phyloP scores from a whole-genome alignment of 2,329 filamentous ascomycete species.

The Leptodontidium sp. region DNA sequence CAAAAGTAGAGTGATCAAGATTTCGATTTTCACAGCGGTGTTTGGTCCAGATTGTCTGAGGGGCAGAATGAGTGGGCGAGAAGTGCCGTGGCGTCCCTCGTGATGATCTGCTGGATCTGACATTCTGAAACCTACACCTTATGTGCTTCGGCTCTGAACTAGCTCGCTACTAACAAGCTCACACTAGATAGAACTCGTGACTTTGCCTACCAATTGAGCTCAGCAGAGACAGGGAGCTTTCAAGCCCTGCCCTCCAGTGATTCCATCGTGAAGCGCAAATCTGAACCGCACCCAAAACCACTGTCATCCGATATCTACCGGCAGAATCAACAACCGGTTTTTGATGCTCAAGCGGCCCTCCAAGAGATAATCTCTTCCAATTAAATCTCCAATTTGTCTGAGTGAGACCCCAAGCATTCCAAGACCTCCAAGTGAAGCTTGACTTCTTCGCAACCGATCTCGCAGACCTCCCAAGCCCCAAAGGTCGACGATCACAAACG shows the following conservation, averaged over 20 bases:
- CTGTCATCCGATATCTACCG: background rate
- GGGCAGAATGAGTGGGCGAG: background rate
- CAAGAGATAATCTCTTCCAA: background rate
- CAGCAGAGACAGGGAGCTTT: background rate
- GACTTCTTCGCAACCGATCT: slow-evolving; percentile 5
- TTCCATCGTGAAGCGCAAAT: background rate
- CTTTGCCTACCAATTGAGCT: background rate
- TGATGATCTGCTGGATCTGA: slow-evolving; percentile 13
- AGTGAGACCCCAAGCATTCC: slow-evolving; percentile 14
- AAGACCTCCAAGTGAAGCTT: slow-evolving; percentile 14
- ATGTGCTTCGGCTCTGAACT: background rate
- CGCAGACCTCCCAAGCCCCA: background rate
- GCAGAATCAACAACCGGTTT: background rate
- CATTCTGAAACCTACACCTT: slow-evolving; percentile 10
- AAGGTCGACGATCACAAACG: slow-evolving; percentile 13
- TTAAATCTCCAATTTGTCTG: slow-evolving; percentile 9
- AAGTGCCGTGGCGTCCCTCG: background rate
- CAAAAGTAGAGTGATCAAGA: slow-evolving; percentile 7
- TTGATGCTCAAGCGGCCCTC: background rate
- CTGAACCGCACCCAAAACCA: slow-evolving; percentile 2
- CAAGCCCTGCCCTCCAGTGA: background rate
- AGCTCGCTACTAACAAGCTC: background rate
- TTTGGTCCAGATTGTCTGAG: slow-evolving; percentile 20
- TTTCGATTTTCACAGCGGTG: slow-evolving; percentile 14
- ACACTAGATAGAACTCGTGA: background rate